A percentile compares a stretch with the other conserved stretches of the same genome.
phyloP scores from a whole-genome alignment of 2,329 filamentous ascomycete genomes.

The Scedosporium boydii region DNA sequence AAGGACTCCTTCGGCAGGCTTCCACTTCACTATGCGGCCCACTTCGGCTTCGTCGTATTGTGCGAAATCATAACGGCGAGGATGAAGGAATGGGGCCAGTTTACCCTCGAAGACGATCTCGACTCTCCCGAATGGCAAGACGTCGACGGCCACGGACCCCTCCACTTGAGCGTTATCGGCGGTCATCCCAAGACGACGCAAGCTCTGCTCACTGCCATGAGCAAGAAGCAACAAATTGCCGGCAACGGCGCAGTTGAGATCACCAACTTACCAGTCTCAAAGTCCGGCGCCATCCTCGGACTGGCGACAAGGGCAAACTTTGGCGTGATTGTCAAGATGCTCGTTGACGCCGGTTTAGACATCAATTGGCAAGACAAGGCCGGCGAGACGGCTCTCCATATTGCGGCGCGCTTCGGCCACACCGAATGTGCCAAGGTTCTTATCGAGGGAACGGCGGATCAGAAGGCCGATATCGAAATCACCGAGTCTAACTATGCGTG shows the following conservation, averaged over 20 bases:
- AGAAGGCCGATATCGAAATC: conserved; percentile 68
- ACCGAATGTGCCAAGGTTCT: conserved; percentile 70
- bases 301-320: conserved; percentile 86
- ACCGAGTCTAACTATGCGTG: conserved; percentile 79
- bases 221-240: neutral
- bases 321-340: conserved; percentile 69
- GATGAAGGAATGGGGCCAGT: conserved; percentile 84
- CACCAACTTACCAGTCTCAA: conserved; percentile 44
- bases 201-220: conserved; percentile 45
- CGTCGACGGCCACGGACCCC: conserved; percentile 76
- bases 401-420: conserved; percentile 84
- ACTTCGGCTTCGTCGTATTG: conserved; percentile 88
- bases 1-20: conserved; percentile 74
- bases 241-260: conserved; percentile 34
- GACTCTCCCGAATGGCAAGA: conserved; percentile 88
- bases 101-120: conserved; percentile 75
- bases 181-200: conserved; percentile 82
- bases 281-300: conserved; percentile 79
- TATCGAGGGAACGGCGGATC: conserved; percentile 56
- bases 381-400: conserved; percentile 84
- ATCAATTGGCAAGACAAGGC: conserved; percentile 88
- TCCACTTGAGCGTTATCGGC: conserved; percentile 86
- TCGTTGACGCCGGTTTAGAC: conserved; percentile 84
- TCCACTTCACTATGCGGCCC: conserved; percentile 86
- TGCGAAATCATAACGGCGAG: conserved; percentile 79